Base-by-base conservation (phyloP, 192 early-diverging fungal genomes). In the Phycomyces nitens region DNA sequence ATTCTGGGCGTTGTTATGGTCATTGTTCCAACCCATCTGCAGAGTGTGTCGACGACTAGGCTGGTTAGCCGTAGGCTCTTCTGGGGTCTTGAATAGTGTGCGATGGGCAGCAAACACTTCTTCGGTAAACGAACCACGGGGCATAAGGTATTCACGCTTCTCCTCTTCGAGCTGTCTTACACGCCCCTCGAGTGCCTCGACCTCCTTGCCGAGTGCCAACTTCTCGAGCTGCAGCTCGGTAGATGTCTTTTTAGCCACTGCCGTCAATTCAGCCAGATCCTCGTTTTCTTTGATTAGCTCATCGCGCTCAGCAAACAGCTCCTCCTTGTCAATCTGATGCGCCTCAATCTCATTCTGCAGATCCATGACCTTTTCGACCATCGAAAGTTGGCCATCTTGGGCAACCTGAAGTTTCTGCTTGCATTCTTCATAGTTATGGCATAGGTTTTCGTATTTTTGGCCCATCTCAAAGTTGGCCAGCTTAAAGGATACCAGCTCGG, bases 401-500 rank as follows among this genome's bases (percentile, higher is more conserved):
- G 69, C 34, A 12, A 55, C 44, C 20, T 66, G 41, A 8, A 79
- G 42, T 12, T 41, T 58, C 9, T 57, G 53, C 20, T 69, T 63
- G 20, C 70, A 41, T 18, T 66, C 60, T 34, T 66, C 62, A 44
- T 75, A 51, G 14, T 56, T 49, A 43, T 70, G 58, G 38, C 73
- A 75, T 18, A 77, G 42, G n/a, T 51, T 34, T 61, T 74, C 66
- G 53, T 71, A 66, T 38, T 78, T 70, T 41, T 74, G 68, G 7
- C 69, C 62, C 65, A 78, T 68, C 53, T 74, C 76, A 62, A 70
- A 76, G 24, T 79, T 79, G 22, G 71, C 73, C 22, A 69, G 18
- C 43, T 79, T 79, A 21, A 64, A 40, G n/a, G 49, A 56, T 24
- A 73, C 68, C 15, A 79, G 24, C 60, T 79, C 77, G 21, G 67